Base-by-base conservation (phyloP, 2,329 filamentous ascomycete species). In the Penicillium brevicompactum region DNA sequence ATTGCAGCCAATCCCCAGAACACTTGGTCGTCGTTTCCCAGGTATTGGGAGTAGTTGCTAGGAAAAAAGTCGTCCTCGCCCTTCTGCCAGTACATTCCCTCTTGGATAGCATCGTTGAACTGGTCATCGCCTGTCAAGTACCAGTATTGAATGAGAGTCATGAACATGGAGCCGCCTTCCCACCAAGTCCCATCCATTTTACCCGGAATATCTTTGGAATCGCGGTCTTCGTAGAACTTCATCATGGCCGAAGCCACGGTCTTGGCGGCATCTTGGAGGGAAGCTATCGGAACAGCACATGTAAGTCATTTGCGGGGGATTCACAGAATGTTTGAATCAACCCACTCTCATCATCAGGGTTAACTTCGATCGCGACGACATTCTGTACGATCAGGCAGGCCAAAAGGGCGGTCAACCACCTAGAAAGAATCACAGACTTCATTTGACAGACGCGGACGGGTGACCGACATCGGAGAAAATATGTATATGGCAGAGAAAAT, bases 151-250 rank as follows among this genome's bases (percentile, higher is more conserved):
- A 90, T 78, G 63, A 88, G 76, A 1, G 84, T 82, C 62, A 86
- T 86, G 79, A 87, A 87, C 78, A 90, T 80, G 21, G 84, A 83
- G 53, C 85, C 84, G 11, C 83, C 84, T 67, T 89, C 84, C 86
- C 86, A 90, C 87, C 87, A 90, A 77, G 88, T 89, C 73, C 88
- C 89, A 8, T 85, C 83, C 30, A 91, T 71, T 53, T 81, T 74
- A 46, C 81, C 81, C 4, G 79, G 79, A 40, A 77, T 77, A 10
- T 73, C 72, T 27, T 76, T 78, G 2, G 78, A 75, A 43, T 73
- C 57, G 58, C 83, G 79, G 31, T 79, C 80, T 41, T 69, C 74
- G 62, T 83, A 83, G 61, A 77, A 79, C 21, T 67, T 65, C 69
- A 82, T 74, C 73, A 83, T 76, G 53, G 79, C 76, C 53, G 75